These are phyloP conservation scores for Paramarasmius palmivorus DNA, from an alignment of 1,284 basidiomycete genomes.

Conservation along the genomic window DNA sequence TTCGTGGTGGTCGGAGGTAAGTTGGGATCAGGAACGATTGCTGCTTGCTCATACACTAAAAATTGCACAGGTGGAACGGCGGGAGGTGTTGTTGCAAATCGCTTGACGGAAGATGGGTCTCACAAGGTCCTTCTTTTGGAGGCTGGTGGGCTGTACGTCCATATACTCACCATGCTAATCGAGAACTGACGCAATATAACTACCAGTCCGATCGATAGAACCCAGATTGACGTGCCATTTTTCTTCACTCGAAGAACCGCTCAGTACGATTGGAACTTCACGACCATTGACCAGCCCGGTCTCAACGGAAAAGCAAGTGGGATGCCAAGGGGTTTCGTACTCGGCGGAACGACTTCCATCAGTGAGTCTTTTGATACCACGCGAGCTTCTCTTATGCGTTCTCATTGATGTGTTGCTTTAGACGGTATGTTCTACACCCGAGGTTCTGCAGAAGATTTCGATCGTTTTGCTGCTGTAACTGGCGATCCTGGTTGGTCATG, in stretches of 20 bases:
- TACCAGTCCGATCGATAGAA: not conserved
- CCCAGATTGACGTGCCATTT: not conserved
- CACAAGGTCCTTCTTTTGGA: not conserved
- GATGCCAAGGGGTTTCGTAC: conserved; percentile 24
- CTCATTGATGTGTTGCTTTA: conserved; percentile 11
- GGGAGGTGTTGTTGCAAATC: conserved; percentile 4
- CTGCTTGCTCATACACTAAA: not conserved
- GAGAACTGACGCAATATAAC: not conserved
- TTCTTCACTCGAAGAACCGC: not conserved
- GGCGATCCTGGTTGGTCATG: conserved; percentile 42
- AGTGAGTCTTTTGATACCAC: conserved; percentile 24
- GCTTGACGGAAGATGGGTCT: not conserved
- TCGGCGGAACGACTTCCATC: conserved; percentile 33
- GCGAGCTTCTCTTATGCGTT: not conserved
- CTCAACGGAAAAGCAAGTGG: conserved; percentile 16
- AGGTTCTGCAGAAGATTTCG: conserved; percentile 37
- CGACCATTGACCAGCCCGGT: conserved; percentile 22
- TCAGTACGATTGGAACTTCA: conserved; percentile 26
- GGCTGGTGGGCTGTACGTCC: not conserved
- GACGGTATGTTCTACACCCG: conserved; percentile 40
- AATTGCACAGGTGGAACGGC: not conserved
- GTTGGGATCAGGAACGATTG: not conserved
- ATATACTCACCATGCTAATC: not conserved
- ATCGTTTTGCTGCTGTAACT: conserved; percentile 35
- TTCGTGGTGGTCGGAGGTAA: not conserved